A percentile compares a stretch with the other conserved stretches of the same genome.
Conservation (phyloP, 2,329 filamentous ascomycete species). For the Pyrenophora tritici-repentis region DNA sequence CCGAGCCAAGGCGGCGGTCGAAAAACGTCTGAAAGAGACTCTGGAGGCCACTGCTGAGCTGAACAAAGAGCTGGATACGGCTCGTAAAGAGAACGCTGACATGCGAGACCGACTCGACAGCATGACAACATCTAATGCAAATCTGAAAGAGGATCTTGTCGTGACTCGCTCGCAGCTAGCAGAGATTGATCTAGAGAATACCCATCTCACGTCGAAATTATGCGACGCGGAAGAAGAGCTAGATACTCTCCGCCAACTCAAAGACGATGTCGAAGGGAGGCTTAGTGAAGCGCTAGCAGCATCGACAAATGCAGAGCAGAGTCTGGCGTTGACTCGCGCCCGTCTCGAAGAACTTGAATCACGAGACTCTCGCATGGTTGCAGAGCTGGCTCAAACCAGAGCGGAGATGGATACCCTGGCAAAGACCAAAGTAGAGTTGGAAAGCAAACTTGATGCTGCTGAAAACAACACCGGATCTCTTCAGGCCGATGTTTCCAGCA, state of each 20-base stretch:
- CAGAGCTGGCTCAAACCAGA: conserved; percentile 3
- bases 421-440: conserved; percentile 15
- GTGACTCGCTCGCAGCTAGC: conserved; percentile 16
- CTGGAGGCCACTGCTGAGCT: conserved; percentile 19
- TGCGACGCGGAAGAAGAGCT: conserved; percentile 17
- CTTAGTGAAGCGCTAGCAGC: conserved; percentile 8
- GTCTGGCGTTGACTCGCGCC: conserved; percentile 14
- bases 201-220: conserved; percentile 17
- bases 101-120: conserved; percentile 17
- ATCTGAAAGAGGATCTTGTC: conserved; percentile 26
- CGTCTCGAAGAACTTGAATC: conserved; percentile 14
- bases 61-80: conserved; percentile 24
- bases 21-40: conserved; percentile 23
- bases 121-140: conserved; percentile 10
- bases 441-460: conserved; percentile 15
- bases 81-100: conserved; percentile 15
- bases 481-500: conserved; percentile 21
- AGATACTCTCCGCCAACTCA: conserved; percentile 17
- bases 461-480: conserved; percentile 13
- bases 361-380: conserved; percentile 8
- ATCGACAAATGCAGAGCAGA: conserved; percentile 9
- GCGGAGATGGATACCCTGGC: conserved; percentile 21
- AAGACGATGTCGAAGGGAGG: conserved; percentile 16
- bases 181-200: conserved; percentile 20
- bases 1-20: conserved; percentile 18